Conservation (phyloP, 306 rosid genomes). For the Prunus mume region DNA sequence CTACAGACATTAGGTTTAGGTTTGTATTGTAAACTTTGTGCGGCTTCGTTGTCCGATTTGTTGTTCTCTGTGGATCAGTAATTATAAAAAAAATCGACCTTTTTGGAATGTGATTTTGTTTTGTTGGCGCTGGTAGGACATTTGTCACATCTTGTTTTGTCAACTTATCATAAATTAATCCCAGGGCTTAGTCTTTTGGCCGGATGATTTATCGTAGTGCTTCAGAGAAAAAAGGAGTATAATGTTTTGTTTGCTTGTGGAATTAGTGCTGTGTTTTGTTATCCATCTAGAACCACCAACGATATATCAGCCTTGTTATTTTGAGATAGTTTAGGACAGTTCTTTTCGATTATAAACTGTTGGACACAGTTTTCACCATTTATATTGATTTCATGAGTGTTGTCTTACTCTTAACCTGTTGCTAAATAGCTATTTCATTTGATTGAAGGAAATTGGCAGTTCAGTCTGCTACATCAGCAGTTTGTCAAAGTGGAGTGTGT, state of each 20-base stretch:
- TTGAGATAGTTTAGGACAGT: too few relatives aligned
- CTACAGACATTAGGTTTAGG: background rate
- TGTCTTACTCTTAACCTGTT: background rate
- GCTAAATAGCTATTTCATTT: background rate
- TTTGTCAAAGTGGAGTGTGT: slow-evolving; percentile 51
- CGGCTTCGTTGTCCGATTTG: background rate
- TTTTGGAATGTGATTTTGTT: background rate
- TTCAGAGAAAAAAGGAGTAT: background rate
- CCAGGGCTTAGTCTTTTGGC: background rate
- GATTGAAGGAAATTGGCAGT: slow-evolving; percentile 42
- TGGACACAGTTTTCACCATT: background rate
- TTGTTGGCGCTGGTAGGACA: background rate
- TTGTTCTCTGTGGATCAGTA: background rate
- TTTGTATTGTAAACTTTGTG: background rate
- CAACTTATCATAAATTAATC: background rate
- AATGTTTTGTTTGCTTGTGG: background rate
- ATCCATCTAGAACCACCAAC: too few relatives aligned
- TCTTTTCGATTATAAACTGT: too few relatives aligned
- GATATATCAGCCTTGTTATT: too few relatives aligned
- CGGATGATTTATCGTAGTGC: background rate
- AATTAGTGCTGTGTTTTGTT: background rate
- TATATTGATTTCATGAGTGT: background rate
- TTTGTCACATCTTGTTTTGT: background rate
- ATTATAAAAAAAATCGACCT: background rate
- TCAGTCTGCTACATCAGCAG: slow-evolving; percentile 30